Evolutionary conservation across 2,329 filamentous ascomycete species (phyloP).

Genomic region (Helotiales sp.): DNA sequence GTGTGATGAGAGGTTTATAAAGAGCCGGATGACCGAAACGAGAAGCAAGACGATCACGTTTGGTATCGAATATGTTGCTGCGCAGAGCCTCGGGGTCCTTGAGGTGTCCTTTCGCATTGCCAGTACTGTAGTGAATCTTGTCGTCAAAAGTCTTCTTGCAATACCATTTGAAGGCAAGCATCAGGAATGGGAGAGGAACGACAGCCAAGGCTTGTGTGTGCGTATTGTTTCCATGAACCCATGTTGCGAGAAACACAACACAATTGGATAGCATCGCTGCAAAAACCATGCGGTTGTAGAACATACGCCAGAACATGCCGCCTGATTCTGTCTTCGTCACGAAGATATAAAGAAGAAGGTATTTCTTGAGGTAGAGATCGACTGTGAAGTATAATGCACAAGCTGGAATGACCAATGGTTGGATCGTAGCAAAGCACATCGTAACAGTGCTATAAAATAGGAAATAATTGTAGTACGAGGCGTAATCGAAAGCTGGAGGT

Average conservation of each 20-base stretch:
- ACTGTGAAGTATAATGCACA: constrained; percentile 87
- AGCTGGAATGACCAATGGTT: constrained; percentile 83
- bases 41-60: constrained; percentile 68
- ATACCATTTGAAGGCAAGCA: constrained; percentile 84
- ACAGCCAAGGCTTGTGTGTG: constrained; percentile 65
- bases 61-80: constrained; percentile 51
- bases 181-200: constrained; percentile 73
- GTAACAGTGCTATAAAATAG: constrained; percentile 91
- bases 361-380: constrained; percentile 92
- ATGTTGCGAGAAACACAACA: constrained; percentile 74
- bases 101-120: constrained; percentile 48
- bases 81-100: constrained; percentile 46
- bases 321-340: constrained; percentile 96
- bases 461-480: constrained; percentile 97
- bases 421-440: constrained; percentile 79
- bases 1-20: constrained; percentile 85
- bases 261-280: constrained; percentile 76
- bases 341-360: constrained; percentile 90
- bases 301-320: constrained; percentile 84
- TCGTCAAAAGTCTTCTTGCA: constrained; percentile 75
- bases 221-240: constrained; percentile 63
- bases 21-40: constrained; percentile 90
- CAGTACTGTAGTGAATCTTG: constrained; percentile 78
- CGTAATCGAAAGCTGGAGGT: constrained; percentile 90
- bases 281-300: constrained; percentile 93